Evolutionary conservation across 768 basidiomycete species (phyloP), one percentile per base, ranked within the genome.

Genomic region (Pleurotus cornucopiae): DNA sequence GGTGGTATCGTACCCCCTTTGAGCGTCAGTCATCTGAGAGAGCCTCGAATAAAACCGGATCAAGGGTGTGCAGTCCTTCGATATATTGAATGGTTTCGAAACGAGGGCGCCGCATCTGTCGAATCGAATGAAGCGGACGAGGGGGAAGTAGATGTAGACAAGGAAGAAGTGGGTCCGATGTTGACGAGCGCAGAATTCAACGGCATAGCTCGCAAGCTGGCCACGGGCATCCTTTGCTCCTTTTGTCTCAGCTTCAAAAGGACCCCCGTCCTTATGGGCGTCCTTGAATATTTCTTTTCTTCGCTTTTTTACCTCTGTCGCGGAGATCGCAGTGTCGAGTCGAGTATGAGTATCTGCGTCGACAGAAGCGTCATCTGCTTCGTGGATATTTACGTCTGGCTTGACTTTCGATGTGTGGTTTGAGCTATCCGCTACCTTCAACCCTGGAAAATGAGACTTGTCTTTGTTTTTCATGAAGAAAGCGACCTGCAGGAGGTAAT

Each of bases 61-160:
- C 6, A 73, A 57, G 1, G 49, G 16, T 3, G 34, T 9, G 12
- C 63, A 45, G 4, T 61, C 5, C 3, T 49, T 16, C 13, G 37
- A 30, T 62, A 65, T 69, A 37, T 67, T 46, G 56, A 74, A 64
- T 6, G 38, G 4, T 7, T 47, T 21, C n/a, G 66, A 59, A 13
- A 73, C 69, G 6, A 67, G 54, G 3, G 63, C 63, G 11, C 69
- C 72, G n/a, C 62, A 47, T 5, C 67, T 67, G 57, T 76, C 74
- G 67, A 69, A 75, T 43, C 66, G 63, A 20, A 75, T 57, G 43
- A 75, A 64, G 3, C 71, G 60, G 1, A 67, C 69, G 43, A 30
- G 39, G 3, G 58, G 34, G 5, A 61, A 62, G 49, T 56, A 64
- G n/a, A 76, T 57, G 25, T 67, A 52, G 9, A 72, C 25, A 1